Evolutionary conservation across 2,329 filamentous ascomycete species (phyloP).

Genomic region (Xylariaceae sp.): DNA sequence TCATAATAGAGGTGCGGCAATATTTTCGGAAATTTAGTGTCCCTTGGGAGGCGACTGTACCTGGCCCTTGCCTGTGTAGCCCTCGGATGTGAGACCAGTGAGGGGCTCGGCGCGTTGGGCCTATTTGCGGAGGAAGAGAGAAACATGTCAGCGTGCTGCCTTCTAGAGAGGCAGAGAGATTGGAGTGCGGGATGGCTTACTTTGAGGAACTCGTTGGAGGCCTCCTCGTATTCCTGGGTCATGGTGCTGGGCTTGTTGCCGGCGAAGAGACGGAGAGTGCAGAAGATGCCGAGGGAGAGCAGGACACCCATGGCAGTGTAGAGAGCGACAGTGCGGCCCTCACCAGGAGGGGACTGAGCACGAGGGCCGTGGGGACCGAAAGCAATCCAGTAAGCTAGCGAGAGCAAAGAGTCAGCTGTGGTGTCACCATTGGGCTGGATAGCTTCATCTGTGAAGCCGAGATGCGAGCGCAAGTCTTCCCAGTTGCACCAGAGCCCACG

Average conservation of each 20-base stretch:
- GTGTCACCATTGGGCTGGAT: neutral
- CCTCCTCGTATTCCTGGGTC: constrained; percentile 96
- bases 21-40: constrained; percentile 27
- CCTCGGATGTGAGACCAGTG: constrained; percentile 73
- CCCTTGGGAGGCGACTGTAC: constrained; percentile 62
- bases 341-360: constrained; percentile 73
- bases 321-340: constrained; percentile 71
- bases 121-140: constrained; percentile 39
- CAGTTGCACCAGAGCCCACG: constrained; percentile 8
- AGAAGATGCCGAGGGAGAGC: constrained; percentile 67
- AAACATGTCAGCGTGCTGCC: constrained; percentile 12
- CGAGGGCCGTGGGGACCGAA: constrained; percentile 96
- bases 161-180: neutral
- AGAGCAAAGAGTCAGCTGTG: constrained; percentile 32
- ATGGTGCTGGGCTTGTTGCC: constrained; percentile 74
- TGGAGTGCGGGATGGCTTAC: constrained; percentile 47
- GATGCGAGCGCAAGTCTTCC: constrained; percentile 16
- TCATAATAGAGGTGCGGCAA: constrained; percentile 18
- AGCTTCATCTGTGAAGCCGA: neutral
- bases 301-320: constrained; percentile 65
- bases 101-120: constrained; percentile 80
- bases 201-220: constrained; percentile 87
- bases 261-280: constrained; percentile 64
- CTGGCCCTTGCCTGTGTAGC: constrained; percentile 71
- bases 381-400: constrained; percentile 93